Evolutionary conservation across 2,329 filamentous ascomycete genomes (phyloP).

Genomic region (Colletotrichum costaricense): DNA sequence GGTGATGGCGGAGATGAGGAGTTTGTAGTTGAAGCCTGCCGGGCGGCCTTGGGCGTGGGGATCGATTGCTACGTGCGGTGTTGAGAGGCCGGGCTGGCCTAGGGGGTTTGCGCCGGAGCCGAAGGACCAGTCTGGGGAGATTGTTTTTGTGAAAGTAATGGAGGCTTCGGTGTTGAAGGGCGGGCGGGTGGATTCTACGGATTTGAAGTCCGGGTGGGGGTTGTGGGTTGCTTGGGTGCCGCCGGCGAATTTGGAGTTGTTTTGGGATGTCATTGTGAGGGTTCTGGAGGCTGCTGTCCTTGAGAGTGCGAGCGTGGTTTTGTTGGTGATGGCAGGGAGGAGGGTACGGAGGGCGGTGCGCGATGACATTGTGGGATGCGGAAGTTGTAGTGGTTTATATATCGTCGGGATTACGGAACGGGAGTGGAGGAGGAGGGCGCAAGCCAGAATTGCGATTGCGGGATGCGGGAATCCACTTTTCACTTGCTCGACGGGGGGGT

Average conservation of each 20-base stretch:
- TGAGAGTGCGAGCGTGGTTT: too few relatives aligned
- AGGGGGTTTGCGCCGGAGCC: constrained; percentile 72
- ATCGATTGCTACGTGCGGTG: constrained; percentile 81
- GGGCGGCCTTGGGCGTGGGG: constrained; percentile 79
- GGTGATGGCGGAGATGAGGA: constrained; percentile 85
- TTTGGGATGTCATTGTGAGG: constrained; percentile 11
- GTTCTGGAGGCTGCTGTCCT: not conserved
- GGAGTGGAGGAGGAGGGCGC: not conserved
- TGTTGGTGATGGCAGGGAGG: not conserved
- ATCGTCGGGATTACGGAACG: constrained; percentile 14
- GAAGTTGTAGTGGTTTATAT: not conserved
- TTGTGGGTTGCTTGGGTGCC: constrained; percentile 61
- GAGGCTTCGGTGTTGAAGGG: constrained; percentile 62
- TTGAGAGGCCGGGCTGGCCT: constrained; percentile 51
- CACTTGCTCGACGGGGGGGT: not conserved
- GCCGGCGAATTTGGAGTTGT: constrained; percentile 11
- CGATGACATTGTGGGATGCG: not conserved
- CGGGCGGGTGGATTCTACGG: constrained; percentile 74
- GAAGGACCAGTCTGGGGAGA: constrained; percentile 72
- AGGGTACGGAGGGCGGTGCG: not conserved
- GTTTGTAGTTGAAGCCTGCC: constrained; percentile 85
- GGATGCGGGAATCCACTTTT: constrained; percentile 24
- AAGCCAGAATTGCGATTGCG: not conserved
- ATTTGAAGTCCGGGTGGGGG: constrained; percentile 80
- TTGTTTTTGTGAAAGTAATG: constrained; percentile 71